Evolutionary conservation across 169 alveolate species (phyloP).

Genomic region (Pseudocohnilembus persalinus): DNA sequence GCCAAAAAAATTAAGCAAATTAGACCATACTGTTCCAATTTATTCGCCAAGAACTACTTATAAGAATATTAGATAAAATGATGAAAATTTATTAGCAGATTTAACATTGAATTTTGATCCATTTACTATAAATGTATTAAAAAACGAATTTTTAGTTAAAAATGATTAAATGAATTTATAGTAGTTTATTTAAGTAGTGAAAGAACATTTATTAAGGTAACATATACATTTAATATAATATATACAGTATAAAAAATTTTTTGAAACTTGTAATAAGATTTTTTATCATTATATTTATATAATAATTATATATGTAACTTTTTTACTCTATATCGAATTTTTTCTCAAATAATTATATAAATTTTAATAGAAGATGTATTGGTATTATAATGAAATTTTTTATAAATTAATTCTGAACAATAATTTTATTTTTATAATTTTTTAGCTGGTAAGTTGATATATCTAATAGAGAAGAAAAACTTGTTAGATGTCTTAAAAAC

Average conservation of each 20-base stretch:
- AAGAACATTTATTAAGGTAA: slow-evolving; percentile 41
- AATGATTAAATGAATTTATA: slow-evolving; percentile 46
- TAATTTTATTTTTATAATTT: too few species aligned
- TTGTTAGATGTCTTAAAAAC: slow-evolving; percentile 68
- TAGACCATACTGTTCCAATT: slow-evolving; percentile 50
- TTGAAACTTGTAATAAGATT: too few species aligned
- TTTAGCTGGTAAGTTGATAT: slow-evolving; percentile 65
- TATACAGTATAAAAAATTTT: too few species aligned
- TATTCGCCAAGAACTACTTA: slow-evolving; percentile 81
- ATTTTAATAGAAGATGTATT: slow-evolving; percentile 15
- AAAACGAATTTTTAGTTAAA: slow-evolving; percentile 72
- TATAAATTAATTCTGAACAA: too few species aligned
- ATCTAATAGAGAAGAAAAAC: slow-evolving; percentile 71
- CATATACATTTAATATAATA: too few species aligned
- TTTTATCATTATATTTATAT: too few species aligned
- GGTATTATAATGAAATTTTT: slow-evolving; percentile 62
- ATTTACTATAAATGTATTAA: slow-evolving; percentile 78
- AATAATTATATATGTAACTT: not conserved
- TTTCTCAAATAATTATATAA: slow-evolving; percentile 43
- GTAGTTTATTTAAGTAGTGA: slow-evolving; percentile 43
- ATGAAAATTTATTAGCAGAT: slow-evolving; percentile 67
- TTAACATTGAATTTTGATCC: slow-evolving; percentile 86
- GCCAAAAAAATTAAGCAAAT: slow-evolving; percentile 31
- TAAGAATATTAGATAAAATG: slow-evolving; percentile 64
- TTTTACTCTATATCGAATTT: slow-evolving; percentile 16